Evolutionary conservation across 257 asterid genomes (phyloP).

Genomic region (Petrea volubilis): DNA sequence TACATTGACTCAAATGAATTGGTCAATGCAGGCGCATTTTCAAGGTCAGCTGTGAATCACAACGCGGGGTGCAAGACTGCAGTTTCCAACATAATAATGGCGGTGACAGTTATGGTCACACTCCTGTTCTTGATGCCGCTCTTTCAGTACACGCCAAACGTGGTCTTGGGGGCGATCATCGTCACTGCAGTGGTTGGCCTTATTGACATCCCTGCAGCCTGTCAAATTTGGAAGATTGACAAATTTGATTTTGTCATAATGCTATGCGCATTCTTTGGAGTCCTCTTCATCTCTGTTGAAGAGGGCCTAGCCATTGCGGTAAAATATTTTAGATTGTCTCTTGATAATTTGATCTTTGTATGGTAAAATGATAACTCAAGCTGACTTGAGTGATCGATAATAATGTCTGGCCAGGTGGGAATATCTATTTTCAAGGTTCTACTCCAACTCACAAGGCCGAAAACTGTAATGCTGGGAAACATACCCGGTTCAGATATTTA

Average conservation of each 20-base stretch:
- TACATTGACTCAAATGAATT: neutral
- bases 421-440: conserved; percentile 71
- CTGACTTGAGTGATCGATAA: neutral
- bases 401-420: conserved; percentile 53
- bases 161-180: conserved; percentile 79
- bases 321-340: conserved; percentile 13
- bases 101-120: conserved; percentile 80
- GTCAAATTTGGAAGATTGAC: conserved; percentile 74
- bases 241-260: conserved; percentile 75
- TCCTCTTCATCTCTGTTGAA: conserved; percentile 77
- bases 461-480: conserved; percentile 70
- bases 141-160: conserved; percentile 85
- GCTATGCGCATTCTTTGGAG: conserved; percentile 78
- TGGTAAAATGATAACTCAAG: neutral
- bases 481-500: conserved; percentile 76
- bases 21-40: conserved; percentile 61
- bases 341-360: neutral
- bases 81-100: conserved; percentile 77
- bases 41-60: conserved; percentile 93
- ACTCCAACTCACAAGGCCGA: conserved; percentile 82
- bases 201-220: conserved; percentile 80
- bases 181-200: conserved; percentile 86
- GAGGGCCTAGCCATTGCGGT: conserved; percentile 85
- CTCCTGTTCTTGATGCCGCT: conserved; percentile 93
- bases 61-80: conserved; percentile 92